Evolutionary conservation across 306 rosid genomes (phyloP).

Genomic region (Cucurbita argyrosperma): DNA sequence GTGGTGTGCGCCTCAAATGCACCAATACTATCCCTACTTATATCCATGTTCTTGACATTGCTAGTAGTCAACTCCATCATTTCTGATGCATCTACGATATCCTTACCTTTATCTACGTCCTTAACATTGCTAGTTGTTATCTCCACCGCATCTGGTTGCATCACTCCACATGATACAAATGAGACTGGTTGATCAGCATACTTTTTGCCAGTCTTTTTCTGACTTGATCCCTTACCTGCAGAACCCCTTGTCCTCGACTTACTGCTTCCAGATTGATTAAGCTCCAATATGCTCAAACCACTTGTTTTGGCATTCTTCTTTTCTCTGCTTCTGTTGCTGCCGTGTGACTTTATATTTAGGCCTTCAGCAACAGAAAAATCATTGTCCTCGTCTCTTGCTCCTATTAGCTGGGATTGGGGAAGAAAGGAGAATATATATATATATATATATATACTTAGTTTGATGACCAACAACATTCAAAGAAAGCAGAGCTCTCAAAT

Average conservation of each 20-base stretch:
- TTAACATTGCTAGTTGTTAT: slow-evolving; percentile 12
- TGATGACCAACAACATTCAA: neutral
- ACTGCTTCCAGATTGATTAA: slow-evolving; percentile 13
- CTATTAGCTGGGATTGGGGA: slow-evolving; percentile 41
- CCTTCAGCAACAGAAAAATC: slow-evolving; percentile 45
- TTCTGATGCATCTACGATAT: slow-evolving; percentile 27
- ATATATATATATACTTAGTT: neutral
- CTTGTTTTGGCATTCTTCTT: slow-evolving; percentile 28
- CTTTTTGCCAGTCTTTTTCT: slow-evolving; percentile 34
- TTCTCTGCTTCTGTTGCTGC: slow-evolving; percentile 21
- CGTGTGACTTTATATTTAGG: slow-evolving; percentile 22
- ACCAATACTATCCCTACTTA: slow-evolving; percentile 14
- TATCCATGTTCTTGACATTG: slow-evolving; percentile 25
- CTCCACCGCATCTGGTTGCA: slow-evolving; percentile 38
- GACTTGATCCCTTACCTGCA: slow-evolving; percentile 28
- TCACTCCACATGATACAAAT: slow-evolving; percentile 55
- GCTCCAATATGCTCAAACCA: slow-evolving; percentile 20
- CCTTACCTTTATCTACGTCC: slow-evolving; percentile 17
- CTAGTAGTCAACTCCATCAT: slow-evolving; percentile 16
- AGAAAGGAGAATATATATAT: neutral
- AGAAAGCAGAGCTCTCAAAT: neutral
- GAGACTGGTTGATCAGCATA: slow-evolving; percentile 66
- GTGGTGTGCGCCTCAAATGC: slow-evolving; percentile 82
- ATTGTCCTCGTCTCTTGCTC: slow-evolving; percentile 43
- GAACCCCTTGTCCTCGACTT: slow-evolving; percentile 24